Evolutionary conservation across 495 filamentous ascomycete species (phyloP).

Genomic region (Podospora appendiculata): DNA sequence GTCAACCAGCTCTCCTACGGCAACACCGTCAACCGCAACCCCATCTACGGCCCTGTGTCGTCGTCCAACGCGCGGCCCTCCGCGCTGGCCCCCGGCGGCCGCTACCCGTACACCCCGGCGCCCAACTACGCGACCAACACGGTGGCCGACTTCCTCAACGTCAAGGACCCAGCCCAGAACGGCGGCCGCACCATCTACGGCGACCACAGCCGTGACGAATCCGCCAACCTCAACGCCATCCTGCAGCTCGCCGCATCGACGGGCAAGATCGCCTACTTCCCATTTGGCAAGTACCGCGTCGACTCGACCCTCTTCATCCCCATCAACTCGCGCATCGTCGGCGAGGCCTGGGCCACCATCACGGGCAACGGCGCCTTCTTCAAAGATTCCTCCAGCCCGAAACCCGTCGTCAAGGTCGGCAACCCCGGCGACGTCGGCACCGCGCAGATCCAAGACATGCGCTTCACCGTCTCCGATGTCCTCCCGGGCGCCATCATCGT

Average conservation of each 20-base stretch:
- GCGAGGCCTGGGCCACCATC: constrained; percentile 43
- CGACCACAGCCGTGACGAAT: constrained; percentile 31
- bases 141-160: constrained; percentile 32
- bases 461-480: constrained; percentile 38
- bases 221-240: constrained; percentile 29
- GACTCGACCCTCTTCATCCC: constrained; percentile 43
- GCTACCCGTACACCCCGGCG: constrained; percentile 23
- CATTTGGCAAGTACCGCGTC: constrained; percentile 42
- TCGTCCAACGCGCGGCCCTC: constrained; percentile 19
- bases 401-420: constrained; percentile 53
- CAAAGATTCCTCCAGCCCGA: constrained; percentile 39
- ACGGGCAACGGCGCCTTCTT: constrained; percentile 43
- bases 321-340: constrained; percentile 45
- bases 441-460: constrained; percentile 52
- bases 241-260: constrained; percentile 24
- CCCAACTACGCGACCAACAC: constrained; percentile 30
- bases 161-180: constrained; percentile 35
- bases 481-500: constrained; percentile 41
- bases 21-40: constrained; percentile 54
- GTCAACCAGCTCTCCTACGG: constrained; percentile 29
- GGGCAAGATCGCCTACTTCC: constrained; percentile 38
- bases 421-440: constrained; percentile 47
- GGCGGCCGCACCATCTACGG: constrained; percentile 29
- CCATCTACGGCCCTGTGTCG: constrained; percentile 48
- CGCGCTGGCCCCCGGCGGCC: constrained; percentile 23